Evolutionary conservation across 805 yeast genomes (phyloP), one percentile per base, ranked within the genome.

Genomic region (Teunomyces stri): DNA sequence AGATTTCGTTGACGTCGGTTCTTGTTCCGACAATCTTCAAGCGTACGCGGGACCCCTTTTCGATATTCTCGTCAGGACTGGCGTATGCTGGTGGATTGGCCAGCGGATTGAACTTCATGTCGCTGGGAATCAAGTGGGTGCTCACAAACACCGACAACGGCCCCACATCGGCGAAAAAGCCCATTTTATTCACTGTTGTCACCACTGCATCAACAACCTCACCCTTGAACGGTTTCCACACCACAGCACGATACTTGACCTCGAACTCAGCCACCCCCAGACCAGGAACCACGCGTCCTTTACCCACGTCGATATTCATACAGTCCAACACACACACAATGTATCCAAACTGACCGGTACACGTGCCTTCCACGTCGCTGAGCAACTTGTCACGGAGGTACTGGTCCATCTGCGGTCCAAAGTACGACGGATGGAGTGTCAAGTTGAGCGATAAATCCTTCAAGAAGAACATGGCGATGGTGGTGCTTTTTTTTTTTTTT

Each of bases 81-180:
- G 88, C 95, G 66, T 89, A 94, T 5, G 97, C 96, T n/a, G 99
- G 99, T 7, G 99, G 99, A 58, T 92, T 91, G 29, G 96, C 91
- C 16, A 95, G 86, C 6, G 98, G 96, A 57, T 91, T 92, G 68
- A 85, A 94, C 49, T 83, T 78, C 90, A 94, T 87, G 63, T 92
- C 97, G 33, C 88, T 82, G 6, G 99, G 98, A 58, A 94, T 91
- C 65, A 91, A 78, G 70, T 92, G 97, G 31, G 95, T 90, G 20
- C 96, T 87, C 18, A 94, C 95, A 66, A 94, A 94, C 34, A 94
- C 97, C 20, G 91, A 84, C 64, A 94, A 74, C 12, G 99, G 99
- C 0, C 99, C 99, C 25, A 94, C 99, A 67, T 94, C 97, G 33
- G 96, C 98, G 65, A 94, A 94, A 55, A 94, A 89, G 6, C 99